Evolutionary conservation across 2,329 filamentous ascomycete genomes (phyloP).

Genomic region (Diatrype stigma): DNA sequence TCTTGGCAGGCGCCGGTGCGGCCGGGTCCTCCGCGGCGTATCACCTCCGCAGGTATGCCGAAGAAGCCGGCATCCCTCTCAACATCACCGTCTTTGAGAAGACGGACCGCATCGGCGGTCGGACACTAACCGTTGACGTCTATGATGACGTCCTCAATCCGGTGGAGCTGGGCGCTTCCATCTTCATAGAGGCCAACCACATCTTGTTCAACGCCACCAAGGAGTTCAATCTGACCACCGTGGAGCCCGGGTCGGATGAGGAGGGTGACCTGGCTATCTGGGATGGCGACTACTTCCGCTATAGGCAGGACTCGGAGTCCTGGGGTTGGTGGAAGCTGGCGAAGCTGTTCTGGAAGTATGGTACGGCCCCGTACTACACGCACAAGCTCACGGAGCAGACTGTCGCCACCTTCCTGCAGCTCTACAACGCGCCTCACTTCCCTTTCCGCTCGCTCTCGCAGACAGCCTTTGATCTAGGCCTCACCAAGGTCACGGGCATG

Average conservation of each 20-base stretch:
- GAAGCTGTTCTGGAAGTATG: slow-evolving; percentile 83
- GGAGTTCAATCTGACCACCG: slow-evolving; percentile 64
- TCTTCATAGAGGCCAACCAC: slow-evolving; percentile 81
- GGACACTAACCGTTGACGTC: slow-evolving; percentile 77
- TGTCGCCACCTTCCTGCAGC: slow-evolving; percentile 67
- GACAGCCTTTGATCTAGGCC: slow-evolving; percentile 61
- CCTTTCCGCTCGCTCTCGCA: slow-evolving; percentile 76
- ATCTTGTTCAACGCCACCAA: slow-evolving; percentile 73
- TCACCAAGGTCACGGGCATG: slow-evolving; percentile 61
- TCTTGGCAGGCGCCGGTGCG: slow-evolving; percentile 71
- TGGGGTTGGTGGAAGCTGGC: slow-evolving; percentile 75
- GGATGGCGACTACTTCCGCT: slow-evolving; percentile 75
- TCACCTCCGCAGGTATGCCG: slow-evolving; percentile 69
- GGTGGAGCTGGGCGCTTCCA: slow-evolving; percentile 85
- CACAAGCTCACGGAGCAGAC: slow-evolving; percentile 67
- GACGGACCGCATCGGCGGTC: slow-evolving; percentile 72
- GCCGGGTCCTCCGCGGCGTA: slow-evolving; percentile 86
- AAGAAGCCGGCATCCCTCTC: slow-evolving; percentile 53
- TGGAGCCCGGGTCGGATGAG: slow-evolving; percentile 40
- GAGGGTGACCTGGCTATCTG: slow-evolving; percentile 70
- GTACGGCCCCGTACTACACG: slow-evolving; percentile 69
- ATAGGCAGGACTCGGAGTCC: slow-evolving; percentile 54
- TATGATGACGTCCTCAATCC: slow-evolving; percentile 64
- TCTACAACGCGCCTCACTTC: slow-evolving; percentile 80
- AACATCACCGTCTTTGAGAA: slow-evolving; percentile 90